Conservation (phyloP, 495 filamentous ascomycete genomes). For the Penicillium crystallinum region DNA sequence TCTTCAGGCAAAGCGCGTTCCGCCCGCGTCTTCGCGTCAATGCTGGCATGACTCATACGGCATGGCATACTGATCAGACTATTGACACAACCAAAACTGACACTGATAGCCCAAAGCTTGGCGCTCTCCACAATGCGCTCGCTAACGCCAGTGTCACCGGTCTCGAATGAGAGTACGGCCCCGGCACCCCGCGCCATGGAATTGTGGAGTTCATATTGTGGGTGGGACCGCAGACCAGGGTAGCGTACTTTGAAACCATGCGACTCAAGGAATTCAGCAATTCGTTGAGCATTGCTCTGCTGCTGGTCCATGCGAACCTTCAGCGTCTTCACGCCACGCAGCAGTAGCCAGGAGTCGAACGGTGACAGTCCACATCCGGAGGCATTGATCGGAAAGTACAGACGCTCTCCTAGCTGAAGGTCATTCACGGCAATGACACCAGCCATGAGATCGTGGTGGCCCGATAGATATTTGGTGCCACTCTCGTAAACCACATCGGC, state of each 20-base stretch:
- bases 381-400: constrained; percentile 94
- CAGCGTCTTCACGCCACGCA: constrained; percentile 91
- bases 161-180: constrained; percentile 93
- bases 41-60: constrained; percentile 98
- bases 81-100: constrained; percentile 97
- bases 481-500: constrained; percentile 97
- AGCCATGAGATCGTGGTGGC: constrained; percentile 98
- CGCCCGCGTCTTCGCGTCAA: constrained; percentile 85
- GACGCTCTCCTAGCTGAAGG: constrained; percentile 69
- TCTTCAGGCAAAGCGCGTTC: constrained; percentile 94
- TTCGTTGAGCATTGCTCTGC: constrained; percentile 81
- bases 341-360: constrained; percentile 91
- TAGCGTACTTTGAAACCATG: constrained; percentile 94
- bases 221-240: constrained; percentile 86
- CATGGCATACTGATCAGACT: constrained; percentile 98
- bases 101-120: constrained; percentile 87
- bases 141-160: constrained; percentile 71
- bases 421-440: constrained; percentile 91
- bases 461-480: constrained; percentile 95
- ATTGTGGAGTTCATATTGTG: constrained; percentile 94
- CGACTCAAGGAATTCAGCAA: constrained; percentile 86
- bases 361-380: constrained; percentile 91
- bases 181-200: constrained; percentile 90
- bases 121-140: constrained; percentile 93
- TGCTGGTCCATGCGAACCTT: constrained; percentile 98